Percentiles rank a stretch among this genome's conserved stretches.
Evolutionary conservation across 495 filamentous ascomycete species (phyloP).

Genomic region (Jackrogersella minutella): DNA sequence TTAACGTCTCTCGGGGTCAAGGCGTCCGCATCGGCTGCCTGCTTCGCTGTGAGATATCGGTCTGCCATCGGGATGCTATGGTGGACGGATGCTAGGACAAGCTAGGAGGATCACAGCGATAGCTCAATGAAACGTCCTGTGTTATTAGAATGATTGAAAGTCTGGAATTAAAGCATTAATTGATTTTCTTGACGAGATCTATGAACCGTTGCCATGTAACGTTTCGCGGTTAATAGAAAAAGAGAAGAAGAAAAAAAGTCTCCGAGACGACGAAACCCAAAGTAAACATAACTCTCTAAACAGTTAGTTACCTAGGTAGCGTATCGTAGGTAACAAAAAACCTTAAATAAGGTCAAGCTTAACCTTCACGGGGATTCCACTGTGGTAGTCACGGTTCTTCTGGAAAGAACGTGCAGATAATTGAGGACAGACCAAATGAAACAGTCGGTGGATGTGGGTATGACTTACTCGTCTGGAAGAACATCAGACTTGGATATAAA

Average conservation of each 20-base stretch:
- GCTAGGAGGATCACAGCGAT: constrained; percentile 9
- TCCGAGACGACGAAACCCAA: not conserved
- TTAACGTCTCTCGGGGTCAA: constrained; percentile 78
- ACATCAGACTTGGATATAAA: constrained; percentile 18
- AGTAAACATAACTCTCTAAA: not conserved
- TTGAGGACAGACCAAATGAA: not conserved
- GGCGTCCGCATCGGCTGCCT: constrained; percentile 66
- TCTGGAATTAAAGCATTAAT: constrained; percentile 15
- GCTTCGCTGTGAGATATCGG: constrained; percentile 49
- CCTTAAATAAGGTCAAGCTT: constrained; percentile 5
- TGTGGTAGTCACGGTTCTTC: not conserved
- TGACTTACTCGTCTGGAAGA: constrained; percentile 31
- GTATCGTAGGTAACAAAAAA: not conserved
- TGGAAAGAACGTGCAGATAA: constrained; percentile 1
- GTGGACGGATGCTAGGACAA: constrained; percentile 17
- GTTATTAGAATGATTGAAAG: constrained; percentile 10
- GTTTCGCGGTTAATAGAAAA: not conserved
- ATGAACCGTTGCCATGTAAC: not conserved
- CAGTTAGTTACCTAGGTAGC: no score
- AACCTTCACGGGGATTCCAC: not conserved
- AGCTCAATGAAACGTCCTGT: constrained; percentile 11
- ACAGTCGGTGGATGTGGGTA: not conserved
- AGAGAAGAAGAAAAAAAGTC: no score
- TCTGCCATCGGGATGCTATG: constrained; percentile 39
- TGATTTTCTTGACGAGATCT: not conserved